Conservation (phyloP, 495 filamentous ascomycete species). For the Ascobolus immersus region DNA sequence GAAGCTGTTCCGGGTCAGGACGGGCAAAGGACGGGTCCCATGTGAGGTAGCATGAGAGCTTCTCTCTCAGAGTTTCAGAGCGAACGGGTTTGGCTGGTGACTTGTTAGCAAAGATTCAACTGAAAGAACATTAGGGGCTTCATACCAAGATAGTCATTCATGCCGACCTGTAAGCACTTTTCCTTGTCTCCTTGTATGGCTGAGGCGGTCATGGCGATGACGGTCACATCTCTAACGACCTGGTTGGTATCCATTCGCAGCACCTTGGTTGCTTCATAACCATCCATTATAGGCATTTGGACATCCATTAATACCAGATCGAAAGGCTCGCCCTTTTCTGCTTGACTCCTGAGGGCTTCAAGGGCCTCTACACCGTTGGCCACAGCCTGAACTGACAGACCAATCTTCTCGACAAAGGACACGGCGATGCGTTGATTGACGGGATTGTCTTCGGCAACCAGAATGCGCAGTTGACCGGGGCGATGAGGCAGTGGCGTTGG, state of each 20-base stretch:
- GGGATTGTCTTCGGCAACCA: conserved; percentile 62
- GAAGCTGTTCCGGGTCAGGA: too few species aligned
- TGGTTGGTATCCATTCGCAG: conserved; percentile 22
- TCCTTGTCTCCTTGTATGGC: conserved; percentile 61
- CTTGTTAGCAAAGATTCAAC: too few species aligned
- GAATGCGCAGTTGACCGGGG: too few species aligned
- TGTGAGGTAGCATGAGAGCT: too few species aligned
- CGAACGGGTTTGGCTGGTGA: too few species aligned
- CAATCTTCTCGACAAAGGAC: conserved; percentile 45
- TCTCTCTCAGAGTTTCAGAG: too few species aligned
- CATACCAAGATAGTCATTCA: conserved; percentile 81
- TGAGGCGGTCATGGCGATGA: conserved; percentile 60
- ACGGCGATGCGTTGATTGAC: conserved; percentile 60
- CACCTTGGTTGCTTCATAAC: conserved; percentile 48
- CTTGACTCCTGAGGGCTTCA: conserved; percentile 34
- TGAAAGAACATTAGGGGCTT: too few species aligned
- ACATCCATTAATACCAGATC: conserved; percentile 55
- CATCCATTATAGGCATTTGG: conserved; percentile 63
- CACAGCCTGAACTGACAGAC: conserved; percentile 25
- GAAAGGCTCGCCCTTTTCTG: conserved; percentile 40
- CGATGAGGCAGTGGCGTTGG: too few species aligned
- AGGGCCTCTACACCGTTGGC: conserved; percentile 54
- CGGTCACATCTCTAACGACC: conserved; percentile 23
- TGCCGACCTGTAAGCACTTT: conserved; percentile 49
- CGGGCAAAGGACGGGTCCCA: too few species aligned